Evolutionary conservation across 2,329 filamentous ascomycete genomes (phyloP).

Genomic region (Penicillium polonicum): DNA sequence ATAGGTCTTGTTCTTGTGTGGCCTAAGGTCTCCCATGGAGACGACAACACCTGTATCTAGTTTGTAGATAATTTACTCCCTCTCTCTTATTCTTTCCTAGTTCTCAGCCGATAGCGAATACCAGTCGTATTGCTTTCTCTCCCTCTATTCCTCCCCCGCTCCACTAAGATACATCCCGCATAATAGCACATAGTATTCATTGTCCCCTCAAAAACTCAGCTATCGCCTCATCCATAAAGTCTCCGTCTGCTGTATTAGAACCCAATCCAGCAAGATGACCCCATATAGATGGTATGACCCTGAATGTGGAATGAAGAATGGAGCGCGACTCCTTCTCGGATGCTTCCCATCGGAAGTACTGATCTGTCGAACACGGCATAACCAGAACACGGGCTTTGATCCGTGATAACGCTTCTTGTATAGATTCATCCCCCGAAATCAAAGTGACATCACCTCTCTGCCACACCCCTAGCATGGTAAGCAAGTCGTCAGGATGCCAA

Average conservation of each 20-base stretch:
- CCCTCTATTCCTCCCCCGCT: no score
- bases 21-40: no score
- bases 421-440: conserved; percentile 15
- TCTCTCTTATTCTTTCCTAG: no score
- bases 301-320: conserved; percentile 13
- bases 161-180: no score
- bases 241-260: conserved; percentile 23
- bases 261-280: conserved; percentile 34
- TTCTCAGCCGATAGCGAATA: no score
- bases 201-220: conserved; percentile 17
- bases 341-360: conserved; percentile 37
- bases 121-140: no score
- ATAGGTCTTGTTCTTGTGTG: not conserved
- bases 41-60: no score
- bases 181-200: no score
- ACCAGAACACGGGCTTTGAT: conserved; percentile 30
- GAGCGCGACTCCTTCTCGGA: conserved; percentile 22
- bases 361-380: conserved; percentile 40
- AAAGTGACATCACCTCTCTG: conserved; percentile 43
- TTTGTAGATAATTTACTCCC: no score
- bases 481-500: conserved; percentile 49
- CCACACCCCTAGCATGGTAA: conserved; percentile 48
- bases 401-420: conserved; percentile 15
- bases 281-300: conserved; percentile 34
- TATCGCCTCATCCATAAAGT: conserved; percentile 31